A percentile compares a stretch with the other conserved stretches of the same genome.
phyloP scores from a whole-genome alignment of 2,329 filamentous ascomycete species.

The Ceratocystis variospora region DNA sequence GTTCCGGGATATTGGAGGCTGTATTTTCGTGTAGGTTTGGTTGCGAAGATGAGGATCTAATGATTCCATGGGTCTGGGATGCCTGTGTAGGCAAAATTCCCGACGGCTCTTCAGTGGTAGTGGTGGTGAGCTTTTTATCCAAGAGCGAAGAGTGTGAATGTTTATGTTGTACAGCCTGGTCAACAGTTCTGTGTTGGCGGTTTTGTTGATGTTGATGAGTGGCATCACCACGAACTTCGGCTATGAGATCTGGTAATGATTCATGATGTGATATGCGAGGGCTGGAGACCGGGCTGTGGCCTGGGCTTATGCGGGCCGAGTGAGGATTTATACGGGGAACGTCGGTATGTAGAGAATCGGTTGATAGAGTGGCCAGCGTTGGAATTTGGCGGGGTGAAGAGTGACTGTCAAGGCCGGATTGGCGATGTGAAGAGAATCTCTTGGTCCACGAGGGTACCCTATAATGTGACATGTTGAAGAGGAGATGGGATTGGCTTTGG shows the following conservation, averaged over 20 bases:
- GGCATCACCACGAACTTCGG: not conserved
- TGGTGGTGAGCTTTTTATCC: not conserved
- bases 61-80: not conserved
- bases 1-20: not conserved
- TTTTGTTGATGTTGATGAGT: not conserved
- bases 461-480: conserved; percentile 14
- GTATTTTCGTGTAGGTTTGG: conserved; percentile 6
- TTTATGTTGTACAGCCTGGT: not conserved
- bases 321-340: not conserved
- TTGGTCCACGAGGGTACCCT: conserved; percentile 19
- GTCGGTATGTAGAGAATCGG: not conserved
- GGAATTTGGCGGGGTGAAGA: conserved; percentile 14
- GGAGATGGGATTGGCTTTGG: conserved; percentile 7
- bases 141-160: not conserved
- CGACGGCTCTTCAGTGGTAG: not conserved
- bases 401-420: conserved; percentile 16
- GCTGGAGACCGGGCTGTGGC: not conserved
- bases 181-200: not conserved
- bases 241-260: not conserved
- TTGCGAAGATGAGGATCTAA: not conserved
- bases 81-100: not conserved
- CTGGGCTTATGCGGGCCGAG: not conserved
- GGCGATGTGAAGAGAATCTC: conserved; percentile 17
- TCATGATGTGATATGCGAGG: not conserved
- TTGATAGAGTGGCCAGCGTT: not conserved